Evolutionary conservation across 441 rosid species (phyloP).

Genomic region (Pelargonium myrrhifolium): DNA sequence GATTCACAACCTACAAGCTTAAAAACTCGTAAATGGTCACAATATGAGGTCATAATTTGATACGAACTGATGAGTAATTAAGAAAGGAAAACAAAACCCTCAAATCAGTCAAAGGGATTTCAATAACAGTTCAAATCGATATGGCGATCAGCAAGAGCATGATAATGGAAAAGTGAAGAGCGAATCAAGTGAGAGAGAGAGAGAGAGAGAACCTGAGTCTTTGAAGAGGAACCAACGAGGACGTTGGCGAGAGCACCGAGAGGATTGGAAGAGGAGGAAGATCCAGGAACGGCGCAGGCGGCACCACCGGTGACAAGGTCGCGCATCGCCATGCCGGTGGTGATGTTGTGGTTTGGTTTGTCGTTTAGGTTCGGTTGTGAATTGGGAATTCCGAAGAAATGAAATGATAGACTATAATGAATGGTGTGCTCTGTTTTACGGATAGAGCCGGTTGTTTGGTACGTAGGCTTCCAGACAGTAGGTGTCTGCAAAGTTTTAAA

Average conservation of each 20-base stretch:
- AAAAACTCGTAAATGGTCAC: not conserved
- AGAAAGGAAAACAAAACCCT: conserved; percentile 3
- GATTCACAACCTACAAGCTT: not conserved
- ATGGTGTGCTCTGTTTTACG: too few relatives aligned
- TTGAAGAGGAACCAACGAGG: conserved; percentile 79
- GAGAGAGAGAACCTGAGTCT: conserved; percentile 51
- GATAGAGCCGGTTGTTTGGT: too few relatives aligned
- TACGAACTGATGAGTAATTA: not conserved
- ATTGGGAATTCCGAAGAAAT: not conserved
- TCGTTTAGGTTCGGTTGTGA: not conserved
- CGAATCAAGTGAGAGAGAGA: not conserved
- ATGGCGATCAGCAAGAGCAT: not conserved
- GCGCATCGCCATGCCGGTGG: conserved; percentile 73
- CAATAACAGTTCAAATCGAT: not conserved
- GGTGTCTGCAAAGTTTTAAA: too few relatives aligned
- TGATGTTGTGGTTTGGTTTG: not conserved
- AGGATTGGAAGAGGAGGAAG: conserved; percentile 85
- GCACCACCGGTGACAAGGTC: conserved; percentile 88
- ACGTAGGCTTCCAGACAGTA: too few relatives aligned
- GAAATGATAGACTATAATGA: not conserved
- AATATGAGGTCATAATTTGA: not conserved
- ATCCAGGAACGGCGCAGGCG: conserved; percentile 84
- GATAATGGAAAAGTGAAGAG: not conserved
- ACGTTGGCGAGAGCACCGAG: conserved; percentile 87
- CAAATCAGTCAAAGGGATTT: not conserved